Evolutionary conservation across 1,139 yeast species (phyloP), one percentile per base, ranked within the genome.

Genomic region (Geotrichum aggregatum): DNA sequence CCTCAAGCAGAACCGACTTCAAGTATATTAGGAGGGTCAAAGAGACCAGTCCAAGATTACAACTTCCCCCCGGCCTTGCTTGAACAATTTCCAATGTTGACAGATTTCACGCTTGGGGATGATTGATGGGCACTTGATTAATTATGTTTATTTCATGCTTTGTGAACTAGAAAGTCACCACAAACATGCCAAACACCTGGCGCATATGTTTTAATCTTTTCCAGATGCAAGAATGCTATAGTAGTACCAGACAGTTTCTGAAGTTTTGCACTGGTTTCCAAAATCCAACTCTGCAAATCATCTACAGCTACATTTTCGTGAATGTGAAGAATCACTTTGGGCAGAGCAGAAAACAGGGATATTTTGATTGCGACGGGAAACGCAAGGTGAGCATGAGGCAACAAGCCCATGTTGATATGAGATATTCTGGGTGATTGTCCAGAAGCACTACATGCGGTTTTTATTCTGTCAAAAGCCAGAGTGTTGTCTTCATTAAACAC

Each of bases 151-250:
- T 33, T 33, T 33, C n/a, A 13, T 3, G 11, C 18, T 34, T 45
- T 45, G 40, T 16, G 35, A 14, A 54, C 35, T 11, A 34, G 10
- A 22, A 66, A 69, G 59, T 85, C 95, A 3, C 79, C 75, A 33
- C 86, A 87, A 4, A 84, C 71, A 61, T 87, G 96, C 84, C 87
- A 84, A 1, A 87, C 79, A 48, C 84, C 94, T 0, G 96, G 96
- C 0, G 96, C 95, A 73, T 83, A 88, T 0, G 92, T 85, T 69
- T 87, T 87, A 52, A 88, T 85, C 59, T 73, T 78, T 56, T 83
- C 85, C 1, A 79, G 56, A 55, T 76, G 76, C 1, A 60, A n/a
- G 33, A 54, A 60, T 45, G 41, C 16, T 14, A 56, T 48, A 22
- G 44, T n/a, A 58, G 51, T 11, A 11, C 13, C n/a, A 3, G 47